Percentiles rank a stretch among this genome's conserved stretches.
phyloP scores from a whole-genome alignment of 257 asterid species.

The Jacaranda copaia region DNA sequence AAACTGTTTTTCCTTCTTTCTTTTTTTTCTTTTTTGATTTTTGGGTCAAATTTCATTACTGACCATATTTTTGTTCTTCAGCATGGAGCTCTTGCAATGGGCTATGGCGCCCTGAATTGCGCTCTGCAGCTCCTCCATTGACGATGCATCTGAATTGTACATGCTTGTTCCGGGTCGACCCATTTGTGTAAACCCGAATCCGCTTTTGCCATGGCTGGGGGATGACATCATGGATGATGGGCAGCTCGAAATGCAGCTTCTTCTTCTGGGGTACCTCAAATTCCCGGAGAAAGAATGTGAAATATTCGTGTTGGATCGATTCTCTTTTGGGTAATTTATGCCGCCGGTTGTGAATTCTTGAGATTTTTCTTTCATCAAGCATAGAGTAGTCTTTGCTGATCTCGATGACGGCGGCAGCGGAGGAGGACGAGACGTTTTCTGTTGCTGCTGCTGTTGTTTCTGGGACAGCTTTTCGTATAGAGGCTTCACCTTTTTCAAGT shows the following conservation, averaged over 20 bases:
- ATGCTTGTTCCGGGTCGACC: constrained; percentile 38
- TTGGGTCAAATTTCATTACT: constrained; percentile 48
- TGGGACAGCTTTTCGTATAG: constrained; percentile 77
- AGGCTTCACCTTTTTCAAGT: constrained; percentile 81
- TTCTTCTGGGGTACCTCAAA: constrained; percentile 63
- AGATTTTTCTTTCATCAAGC: constrained; percentile 37
- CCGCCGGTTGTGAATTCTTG: not conserved
- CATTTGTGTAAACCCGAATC: constrained; percentile 34
- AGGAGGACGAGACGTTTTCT: constrained; percentile 15
- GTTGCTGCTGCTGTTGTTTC: constrained; percentile 44
- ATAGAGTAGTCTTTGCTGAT: constrained; percentile 33
- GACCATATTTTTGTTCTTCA: constrained; percentile 46
- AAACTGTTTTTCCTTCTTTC: not conserved
- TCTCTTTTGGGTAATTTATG: constrained; percentile 20
- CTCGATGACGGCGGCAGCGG: constrained; percentile 4
- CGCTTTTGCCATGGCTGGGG: constrained; percentile 61
- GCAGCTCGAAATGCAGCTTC: constrained; percentile 71
- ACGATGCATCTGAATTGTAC: constrained; percentile 51
- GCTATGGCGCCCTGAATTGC: constrained; percentile 94
- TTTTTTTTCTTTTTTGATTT: not conserved
- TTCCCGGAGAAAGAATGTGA: constrained; percentile 78
- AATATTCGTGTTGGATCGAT: constrained; percentile 10
- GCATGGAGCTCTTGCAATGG: constrained; percentile 86
- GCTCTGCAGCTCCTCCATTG: constrained; percentile 89
- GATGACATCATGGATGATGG: constrained; percentile 91